Evolutionary conservation across 768 basidiomycete genomes (phyloP), one percentile per base, ranked within the genome.

Genomic region (Tulasnella sp.): DNA sequence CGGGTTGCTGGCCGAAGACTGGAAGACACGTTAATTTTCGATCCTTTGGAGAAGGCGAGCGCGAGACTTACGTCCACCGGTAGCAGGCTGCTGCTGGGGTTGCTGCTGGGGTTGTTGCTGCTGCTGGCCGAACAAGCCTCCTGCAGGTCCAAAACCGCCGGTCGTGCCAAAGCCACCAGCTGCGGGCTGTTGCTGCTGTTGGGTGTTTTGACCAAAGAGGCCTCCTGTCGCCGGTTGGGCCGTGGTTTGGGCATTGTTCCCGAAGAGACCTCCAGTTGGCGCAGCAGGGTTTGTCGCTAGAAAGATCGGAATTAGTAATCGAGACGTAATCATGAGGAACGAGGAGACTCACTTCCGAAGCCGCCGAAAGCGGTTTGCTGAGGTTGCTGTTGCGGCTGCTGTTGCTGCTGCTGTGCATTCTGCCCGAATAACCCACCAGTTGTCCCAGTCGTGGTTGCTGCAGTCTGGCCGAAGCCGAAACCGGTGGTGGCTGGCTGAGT

Each of bases 151-250:
- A 71, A 71, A 21, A 14, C 34, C 81, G 18, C 88, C 82, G 18
- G 89, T 82, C 84, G 88, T 88, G 27, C 89, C 89, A 84, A 94
- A 95, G 62, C 89, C 88, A 75, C 87, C 85, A 14, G 91, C 76
- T 16, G 58, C 42, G 42, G 75, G 87, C 80, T 86, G 87, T 48
- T 85, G 76, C 71, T 83, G 83, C 38, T 83, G 81, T 48, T 82
- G 83, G 48, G 80, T 82, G 74, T 78, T 83, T 38, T 81, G 81
- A 1, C 86, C 87, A 82, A 88, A 88, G 1, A 87, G 80, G 31
- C 85, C 82, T 24, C 27, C 31, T 34, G 77, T 38, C 5, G 75
- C 36, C 42, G 75, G 75, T 36, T 76, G 75, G 21, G 75, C 24
- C 4, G 72, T 34, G 31, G 38, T 74, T 62, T 62, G 58, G 31